Evolutionary conservation across 2,329 filamentous ascomycete genomes (phyloP), one percentile per base, ranked within the genome.

Genomic region (Madurella mycetomatis): DNA sequence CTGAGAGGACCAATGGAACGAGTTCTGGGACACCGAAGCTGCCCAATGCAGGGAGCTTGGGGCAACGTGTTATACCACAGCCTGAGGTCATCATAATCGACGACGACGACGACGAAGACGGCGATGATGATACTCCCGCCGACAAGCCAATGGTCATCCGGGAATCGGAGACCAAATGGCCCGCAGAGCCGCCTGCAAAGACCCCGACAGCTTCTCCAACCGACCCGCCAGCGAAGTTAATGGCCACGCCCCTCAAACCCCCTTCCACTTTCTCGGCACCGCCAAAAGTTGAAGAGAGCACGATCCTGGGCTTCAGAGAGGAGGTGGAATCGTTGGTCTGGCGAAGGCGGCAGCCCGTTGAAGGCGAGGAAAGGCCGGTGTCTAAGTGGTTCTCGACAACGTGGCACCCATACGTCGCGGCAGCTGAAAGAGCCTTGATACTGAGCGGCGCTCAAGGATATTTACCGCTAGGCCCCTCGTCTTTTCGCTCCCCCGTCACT

Each of bases 321-420:
- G 54, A 58, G 12, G 60, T 57, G n/a, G 56, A 60, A 45, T 53
- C 57, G 9, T 47, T 51, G 39, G 54, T 59, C 0, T 65, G 60
- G 60, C 60, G 61, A 30, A 52, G 37, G 9, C 47, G 52, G 9
- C 32, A 18, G 1, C 25, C 41, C 7, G 46, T 31, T 3, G 34
- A 34, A 4, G 45, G 43, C 2, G 30, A 39, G 5, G 40, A 41
- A n/a, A 47, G 25, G 1, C 13, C 53, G 4, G 3, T 16, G 16
- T 46, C 51, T 2, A 51, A 41, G 9, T 64, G 56, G 54, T 48
- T 60, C 25, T 59, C 55, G 2, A 5, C 11, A 15, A 9, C 34
- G 9, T 49, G 47, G 12, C 64, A 61, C 0, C 68, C 69, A 1
- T 71, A 70, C 13, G 30, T 63, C 0, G 42, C 57, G 5, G 55